Evolutionary conservation across 2,329 filamentous ascomycete genomes (phyloP).

Genomic region (Fusarium sp.): DNA sequence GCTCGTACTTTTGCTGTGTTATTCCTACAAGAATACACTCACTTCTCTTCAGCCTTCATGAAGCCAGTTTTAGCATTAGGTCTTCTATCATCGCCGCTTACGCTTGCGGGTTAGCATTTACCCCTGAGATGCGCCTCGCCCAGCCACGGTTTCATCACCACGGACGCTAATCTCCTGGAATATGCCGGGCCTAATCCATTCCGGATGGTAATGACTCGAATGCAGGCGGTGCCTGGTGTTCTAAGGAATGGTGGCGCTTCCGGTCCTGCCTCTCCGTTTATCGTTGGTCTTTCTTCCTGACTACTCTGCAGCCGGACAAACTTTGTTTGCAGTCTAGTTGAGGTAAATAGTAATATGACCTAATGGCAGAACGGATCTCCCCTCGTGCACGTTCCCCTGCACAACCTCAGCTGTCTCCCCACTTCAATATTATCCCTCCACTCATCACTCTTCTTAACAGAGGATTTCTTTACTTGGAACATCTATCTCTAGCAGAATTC

Average conservation of each 20-base stretch:
- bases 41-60: neutral
- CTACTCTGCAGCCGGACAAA: neutral
- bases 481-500: neutral
- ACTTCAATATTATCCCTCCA: neutral
- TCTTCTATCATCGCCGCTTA: neutral
- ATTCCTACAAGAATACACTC: neutral
- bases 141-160: neutral
- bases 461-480: neutral
- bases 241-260: neutral
- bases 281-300: neutral
- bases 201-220: neutral
- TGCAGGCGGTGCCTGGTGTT: neutral
- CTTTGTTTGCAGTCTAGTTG: neutral
- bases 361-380: neutral
- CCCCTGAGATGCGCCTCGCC: neutral
- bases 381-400: neutral
- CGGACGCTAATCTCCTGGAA: neutral
- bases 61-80: neutral
- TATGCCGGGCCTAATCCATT: neutral
- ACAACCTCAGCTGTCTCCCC: neutral
- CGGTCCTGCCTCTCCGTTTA: neutral
- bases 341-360: neutral
- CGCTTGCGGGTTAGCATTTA: neutral
- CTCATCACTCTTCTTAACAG: neutral
- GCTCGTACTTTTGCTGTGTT: neutral